A percentile compares a stretch with the other conserved stretches of the same genome.
Conservation (phyloP, 495 filamentous ascomycete genomes). For the Lasiosphaeriaceae sp. region DNA sequence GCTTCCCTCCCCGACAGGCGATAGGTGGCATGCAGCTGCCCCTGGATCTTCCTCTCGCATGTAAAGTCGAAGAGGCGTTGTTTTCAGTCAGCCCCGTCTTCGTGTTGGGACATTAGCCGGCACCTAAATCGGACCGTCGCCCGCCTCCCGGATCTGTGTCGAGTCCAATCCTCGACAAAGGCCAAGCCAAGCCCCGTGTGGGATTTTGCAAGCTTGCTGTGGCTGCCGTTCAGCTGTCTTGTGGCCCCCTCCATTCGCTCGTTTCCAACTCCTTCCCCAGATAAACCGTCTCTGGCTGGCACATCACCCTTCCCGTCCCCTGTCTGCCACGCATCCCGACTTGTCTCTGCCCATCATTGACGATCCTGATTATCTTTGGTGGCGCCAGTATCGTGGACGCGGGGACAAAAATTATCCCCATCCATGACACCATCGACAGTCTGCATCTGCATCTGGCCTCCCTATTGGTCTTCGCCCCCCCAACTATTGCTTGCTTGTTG, state of each 20-base stretch:
- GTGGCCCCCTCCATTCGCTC: neutral
- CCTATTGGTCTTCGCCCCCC: neutral
- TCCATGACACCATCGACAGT: constrained; percentile 1
- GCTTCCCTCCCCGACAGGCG: constrained; percentile 1
- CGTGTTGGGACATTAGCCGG: constrained; percentile 11
- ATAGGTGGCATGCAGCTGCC: constrained; percentile 20
- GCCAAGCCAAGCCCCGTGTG: neutral
- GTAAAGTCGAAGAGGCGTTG: neutral
- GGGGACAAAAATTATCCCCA: constrained; percentile 16
- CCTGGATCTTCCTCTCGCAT: neutral
- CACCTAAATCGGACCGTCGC: constrained; percentile 3
- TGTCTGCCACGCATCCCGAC: neutral
- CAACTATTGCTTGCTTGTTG: neutral
- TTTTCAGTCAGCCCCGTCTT: constrained; percentile 6
- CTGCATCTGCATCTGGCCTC: neutral
- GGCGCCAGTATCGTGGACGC: neutral
- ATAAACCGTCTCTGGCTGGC: constrained; percentile 8
- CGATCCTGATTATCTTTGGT: neutral
- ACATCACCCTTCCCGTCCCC: constrained; percentile 2
- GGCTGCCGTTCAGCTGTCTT: constrained; percentile 25
- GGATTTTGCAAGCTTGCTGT: neutral
- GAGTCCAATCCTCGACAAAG: neutral
- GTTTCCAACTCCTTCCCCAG: constrained; percentile 14
- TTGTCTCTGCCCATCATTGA: neutral
- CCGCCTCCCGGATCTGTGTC: constrained; percentile 3